Evolutionary conservation across 225 moss, liverwort and hornwort species (phyloP), one percentile per base, ranked within the genome.

Genomic region (Polytrichum commune): DNA sequence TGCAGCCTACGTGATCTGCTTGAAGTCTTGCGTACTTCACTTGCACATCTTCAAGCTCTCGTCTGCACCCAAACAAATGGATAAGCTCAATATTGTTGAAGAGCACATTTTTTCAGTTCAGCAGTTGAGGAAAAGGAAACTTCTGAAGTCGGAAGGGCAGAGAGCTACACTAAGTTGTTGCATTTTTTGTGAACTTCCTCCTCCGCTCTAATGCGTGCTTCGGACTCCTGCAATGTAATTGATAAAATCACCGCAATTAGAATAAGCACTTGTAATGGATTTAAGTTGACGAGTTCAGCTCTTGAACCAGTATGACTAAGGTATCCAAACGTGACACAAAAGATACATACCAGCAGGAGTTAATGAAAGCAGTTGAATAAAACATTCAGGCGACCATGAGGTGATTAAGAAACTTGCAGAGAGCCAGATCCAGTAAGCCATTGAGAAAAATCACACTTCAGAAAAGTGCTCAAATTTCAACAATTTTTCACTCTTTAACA

Each of bases 91-190:
- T 46, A 46, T 46, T 20, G 58, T 46, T 6, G 58, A 58, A 22
- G 58, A 58, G 6, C 58, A 23, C 20, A 20, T 18, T 58, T 55
- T 70, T 10, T 62, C 54, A 19, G 4, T 16, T 46, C 46, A 18
- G 6, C n/a, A 35, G 54, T 54, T 64, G 54, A 65, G 19, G 20
- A 19, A 29, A 7, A 16, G 18, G 25, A 18, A 30, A 60, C 8
- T 46, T 46, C 13, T 20, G 28, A 63, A 27, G 26, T 72, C 55
- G 25, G 38, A 66, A 61, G 29, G 62, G 58, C 63, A 54, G 76
- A 64, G 73, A 77, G 72, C 81, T 85, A 91, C 93, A 89, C 75
- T 82, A 93, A 85, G 68, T 67, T 88, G 75, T 71, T 88, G 84
- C 82, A 85, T 69, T 86, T 91, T 53, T 82, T 86, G 30, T 69